A percentile compares a stretch with the other conserved stretches of the same genome.
These are phyloP conservation scores for Spergularia azorica DNA, from an alignment of 179 eudicot species.

Conservation along the genomic window DNA sequence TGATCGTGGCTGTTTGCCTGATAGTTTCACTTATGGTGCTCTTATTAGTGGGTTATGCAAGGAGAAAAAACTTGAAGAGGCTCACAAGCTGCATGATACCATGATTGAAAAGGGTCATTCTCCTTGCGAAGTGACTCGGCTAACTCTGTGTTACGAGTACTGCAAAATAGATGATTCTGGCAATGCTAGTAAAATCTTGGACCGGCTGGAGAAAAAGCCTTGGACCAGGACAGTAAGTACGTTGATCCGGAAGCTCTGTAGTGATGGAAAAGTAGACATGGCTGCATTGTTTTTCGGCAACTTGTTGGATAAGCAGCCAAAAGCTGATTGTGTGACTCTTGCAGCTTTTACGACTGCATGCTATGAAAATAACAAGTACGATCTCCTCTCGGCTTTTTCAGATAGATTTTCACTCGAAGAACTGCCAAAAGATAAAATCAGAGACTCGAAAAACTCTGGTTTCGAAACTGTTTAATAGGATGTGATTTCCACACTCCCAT, in stretches of 20 bases:
- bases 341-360: constrained; percentile 81
- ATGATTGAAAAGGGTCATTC: constrained; percentile 65
- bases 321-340: constrained; percentile 60
- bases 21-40: constrained; percentile 76
- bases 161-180: constrained; percentile 51
- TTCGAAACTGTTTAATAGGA: no score
- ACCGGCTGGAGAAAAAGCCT: constrained; percentile 62
- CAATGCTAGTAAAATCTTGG: constrained; percentile 51
- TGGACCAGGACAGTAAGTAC: constrained; percentile 75
- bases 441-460: not conserved
- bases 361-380: constrained; percentile 60
- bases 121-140: constrained; percentile 87
- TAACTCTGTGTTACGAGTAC: constrained; percentile 76
- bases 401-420: constrained; percentile 30
- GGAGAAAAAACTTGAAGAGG: constrained; percentile 65
- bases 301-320: constrained; percentile 59
- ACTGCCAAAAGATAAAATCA: not conserved
- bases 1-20: constrained; percentile 67
- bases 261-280: constrained; percentile 68
- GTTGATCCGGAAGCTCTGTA: constrained; percentile 81
- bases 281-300: constrained; percentile 62
- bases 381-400: constrained; percentile 66
- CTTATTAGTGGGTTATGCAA: constrained; percentile 89
- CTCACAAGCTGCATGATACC: constrained; percentile 49
- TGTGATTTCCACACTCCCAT: no score